phyloP scores from a whole-genome alignment of 495 filamentous ascomycete species.

The Penicillium ochrochloron region DNA sequence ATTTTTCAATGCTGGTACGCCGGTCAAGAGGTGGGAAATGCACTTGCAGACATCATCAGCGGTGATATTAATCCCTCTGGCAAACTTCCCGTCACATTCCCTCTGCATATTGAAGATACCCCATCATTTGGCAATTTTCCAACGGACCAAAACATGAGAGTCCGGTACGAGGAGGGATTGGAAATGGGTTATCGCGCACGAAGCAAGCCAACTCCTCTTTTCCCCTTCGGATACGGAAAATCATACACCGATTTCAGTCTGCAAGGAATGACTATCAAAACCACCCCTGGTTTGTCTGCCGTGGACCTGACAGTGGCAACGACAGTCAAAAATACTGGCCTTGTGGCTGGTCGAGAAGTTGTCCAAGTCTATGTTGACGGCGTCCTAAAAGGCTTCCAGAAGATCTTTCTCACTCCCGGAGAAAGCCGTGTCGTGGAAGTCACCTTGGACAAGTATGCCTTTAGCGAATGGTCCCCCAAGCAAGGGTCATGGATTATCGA shows the following conservation, averaged over 20 bases:
- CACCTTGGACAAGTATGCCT: constrained; percentile 15
- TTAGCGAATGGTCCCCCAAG: constrained; percentile 10
- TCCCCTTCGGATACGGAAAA: constrained; percentile 5
- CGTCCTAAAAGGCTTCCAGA: background rate
- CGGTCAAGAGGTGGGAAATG: constrained; percentile 59
- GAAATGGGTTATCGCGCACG: constrained; percentile 13
- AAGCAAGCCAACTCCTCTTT: background rate
- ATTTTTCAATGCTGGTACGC: constrained; percentile 68
- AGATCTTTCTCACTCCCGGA: background rate
- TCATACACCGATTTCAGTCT: background rate
- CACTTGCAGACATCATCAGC: constrained; percentile 59
- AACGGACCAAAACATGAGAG: constrained; percentile 55
- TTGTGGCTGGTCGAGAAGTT: constrained; percentile 1
- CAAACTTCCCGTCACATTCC: constrained; percentile 60
- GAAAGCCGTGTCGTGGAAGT: constrained; percentile 6
- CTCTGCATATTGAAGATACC: constrained; percentile 61
- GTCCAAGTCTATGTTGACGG: constrained; percentile 4
- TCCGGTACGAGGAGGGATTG: constrained; percentile 55
- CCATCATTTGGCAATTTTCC: constrained; percentile 68
- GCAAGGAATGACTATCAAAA: background rate
- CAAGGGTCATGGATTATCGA: background rate
- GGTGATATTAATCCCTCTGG: constrained; percentile 58
- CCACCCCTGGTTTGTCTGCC: background rate
- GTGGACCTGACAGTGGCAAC: background rate
- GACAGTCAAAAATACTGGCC: constrained; percentile 2